A percentile compares a stretch with the other conserved stretches of the same genome.
Conservation (phyloP, 441 rosid genomes). For the Biscutella laevigata region DNA sequence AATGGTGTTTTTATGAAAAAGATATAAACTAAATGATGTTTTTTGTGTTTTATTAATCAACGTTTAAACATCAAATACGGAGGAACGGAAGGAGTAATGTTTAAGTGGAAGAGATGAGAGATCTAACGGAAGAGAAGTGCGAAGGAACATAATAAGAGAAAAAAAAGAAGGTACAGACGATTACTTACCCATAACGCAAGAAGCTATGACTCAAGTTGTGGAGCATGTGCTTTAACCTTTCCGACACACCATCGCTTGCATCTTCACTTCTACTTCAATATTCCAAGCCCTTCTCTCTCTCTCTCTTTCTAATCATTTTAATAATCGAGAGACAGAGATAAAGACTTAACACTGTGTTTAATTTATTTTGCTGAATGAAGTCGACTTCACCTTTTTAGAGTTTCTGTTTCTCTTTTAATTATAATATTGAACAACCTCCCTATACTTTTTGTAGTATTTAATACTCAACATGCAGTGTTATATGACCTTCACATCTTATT, state of each 20-base stretch:
- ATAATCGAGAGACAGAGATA: not conserved
- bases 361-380: slow-evolving; percentile 14
- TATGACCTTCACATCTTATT: not conserved
- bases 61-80: too few species aligned
- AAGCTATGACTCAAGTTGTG: slow-evolving; percentile 20
- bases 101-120: too few species aligned
- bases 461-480: not conserved
- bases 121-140: slow-evolving; percentile 17
- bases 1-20: too few species aligned
- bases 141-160: not conserved
- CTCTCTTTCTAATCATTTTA: slow-evolving; percentile 18
- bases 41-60: too few species aligned
- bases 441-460: not conserved
- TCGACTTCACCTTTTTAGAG: slow-evolving; percentile 15
- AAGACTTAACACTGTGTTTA: too few species aligned
- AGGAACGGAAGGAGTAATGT: too few species aligned
- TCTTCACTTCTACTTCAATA: slow-evolving; percentile 33
- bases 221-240: slow-evolving; percentile 30
- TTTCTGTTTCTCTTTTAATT: not conserved
- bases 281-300: too few species aligned
- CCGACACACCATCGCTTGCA: slow-evolving; percentile 32
- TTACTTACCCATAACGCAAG: slow-evolving; percentile 20
- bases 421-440: slow-evolving; percentile 3
- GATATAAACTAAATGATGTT: too few species aligned
- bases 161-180: slow-evolving; percentile 20